Evolutionary conservation across 192 early-diverging fungal species (phyloP), one percentile per base, ranked within the genome.

Genomic region (Geranomyces variabilis): DNA sequence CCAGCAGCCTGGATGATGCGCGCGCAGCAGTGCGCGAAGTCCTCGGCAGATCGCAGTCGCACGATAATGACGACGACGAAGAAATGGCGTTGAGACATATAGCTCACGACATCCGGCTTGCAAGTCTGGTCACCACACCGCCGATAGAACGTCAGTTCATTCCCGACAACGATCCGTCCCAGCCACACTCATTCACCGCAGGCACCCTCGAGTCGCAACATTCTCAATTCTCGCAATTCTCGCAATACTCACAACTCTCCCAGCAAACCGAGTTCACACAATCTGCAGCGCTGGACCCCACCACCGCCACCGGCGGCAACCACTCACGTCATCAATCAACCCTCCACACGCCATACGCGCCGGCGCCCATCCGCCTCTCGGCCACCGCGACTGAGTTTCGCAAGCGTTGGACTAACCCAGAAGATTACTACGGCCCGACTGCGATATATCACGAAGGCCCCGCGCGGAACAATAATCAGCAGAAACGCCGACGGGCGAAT

Each of bases 341-440:
- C 28, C 31, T 60, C 28, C 7, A 26, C 30, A 31, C 58, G 7
- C 58, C 58, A 17, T 60, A 60, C 30, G 30, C 58, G 1, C 22
- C 58, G 4, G 9, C 2, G 2, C 58, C 58, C 2, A 29, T 60
- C 58, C 22, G 28, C 15, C 31, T 60, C 28, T 60, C 58, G 14
- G 22, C 58, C 28, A 33, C 58, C 30, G 58, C 58, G 4, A 26
- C 14, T 26, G 58, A 60, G 30, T 29, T 60, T 19, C 58, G 58
- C 22, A 60, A 33, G 17, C 58, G 58, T 17, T 60, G 58, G 58
- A 60, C 30, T 3, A 60, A 1, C 1, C 58, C 58, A 1, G 17
- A 19, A 26, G 28, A 60, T 7, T 60, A 60, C 28, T 60, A 60
- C 28, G 58, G 58, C 28, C 58, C 58, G 4, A 33, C 28, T 4